Conservation (phyloP, 495 filamentous ascomycete species). For the Xylaria cubensis region DNA sequence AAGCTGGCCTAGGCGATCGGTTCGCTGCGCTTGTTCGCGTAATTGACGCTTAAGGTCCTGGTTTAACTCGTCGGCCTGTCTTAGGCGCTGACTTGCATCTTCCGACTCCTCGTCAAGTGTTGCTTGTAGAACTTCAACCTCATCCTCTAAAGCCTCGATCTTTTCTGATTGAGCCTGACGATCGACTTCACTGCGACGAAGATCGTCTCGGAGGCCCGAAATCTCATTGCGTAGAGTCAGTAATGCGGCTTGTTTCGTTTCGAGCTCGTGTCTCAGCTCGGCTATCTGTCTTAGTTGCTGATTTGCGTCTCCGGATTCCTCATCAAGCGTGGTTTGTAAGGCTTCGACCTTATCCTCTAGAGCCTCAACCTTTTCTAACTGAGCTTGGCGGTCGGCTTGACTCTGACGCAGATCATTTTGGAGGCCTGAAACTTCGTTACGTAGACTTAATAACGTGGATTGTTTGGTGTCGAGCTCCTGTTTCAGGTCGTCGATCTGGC, state of each 20-base stretch:
- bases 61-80: conserved; percentile 55
- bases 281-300: conserved; percentile 67
- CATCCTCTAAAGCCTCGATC: conserved; percentile 75
- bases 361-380: conserved; percentile 72
- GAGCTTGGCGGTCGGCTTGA: conserved; percentile 65
- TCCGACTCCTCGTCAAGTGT: conserved; percentile 78
- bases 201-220: conserved; percentile 69
- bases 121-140: conserved; percentile 76
- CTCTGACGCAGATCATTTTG: conserved; percentile 73
- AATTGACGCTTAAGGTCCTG: conserved; percentile 60
- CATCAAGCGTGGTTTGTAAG: conserved; percentile 74
- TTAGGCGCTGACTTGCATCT: conserved; percentile 62
- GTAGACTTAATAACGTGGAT: conserved; percentile 48
- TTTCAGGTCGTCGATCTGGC: conserved; percentile 48
- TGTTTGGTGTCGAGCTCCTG: conserved; percentile 53
- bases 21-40: conserved; percentile 47
- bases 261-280: conserved; percentile 70
- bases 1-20: conserved; percentile 68
- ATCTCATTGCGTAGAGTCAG: conserved; percentile 48
- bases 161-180: conserved; percentile 69
- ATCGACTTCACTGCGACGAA: conserved; percentile 69
- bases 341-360: conserved; percentile 83
- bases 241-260: conserved; percentile 44
- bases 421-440: conserved; percentile 54
- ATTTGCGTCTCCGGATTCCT: conserved; percentile 71